Base-by-base conservation (phyloP, 495 filamentous ascomycete species). In the Annulohypoxylon nitens region DNA sequence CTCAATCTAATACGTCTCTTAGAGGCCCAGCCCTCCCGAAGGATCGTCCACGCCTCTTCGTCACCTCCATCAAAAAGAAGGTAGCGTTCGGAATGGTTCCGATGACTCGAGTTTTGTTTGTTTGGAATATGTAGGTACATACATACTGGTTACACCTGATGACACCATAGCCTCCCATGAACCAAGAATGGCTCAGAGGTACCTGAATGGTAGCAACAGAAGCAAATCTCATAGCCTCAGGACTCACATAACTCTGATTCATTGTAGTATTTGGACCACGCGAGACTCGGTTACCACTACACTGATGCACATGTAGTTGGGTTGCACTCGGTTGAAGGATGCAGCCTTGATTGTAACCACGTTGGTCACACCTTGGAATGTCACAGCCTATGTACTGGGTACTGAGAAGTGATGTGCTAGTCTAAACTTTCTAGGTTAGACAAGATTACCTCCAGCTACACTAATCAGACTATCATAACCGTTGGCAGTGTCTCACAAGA, bases 281-380 rank as follows among this genome's bases (percentile, higher is more conserved):
- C 23, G 23, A 34, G 53, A 4, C 53, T 37, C 33, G 26, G 14
- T 10, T 25, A 25, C 30, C 25, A 30, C 12, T 34, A 65, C 43
- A 14, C 16, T 65, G n/a, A 55, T 65, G 51, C 39, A 47, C 65
- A 68, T 61, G 57, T 68, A 36, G 9, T 25, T 26, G 34, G 45
- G 57, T 61, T 25, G 41, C 60, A 59, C 20, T 34, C 30, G 51
- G 26, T 39, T 34, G 67, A 48, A 70, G 59, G 67, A 57, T 70
- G 67, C 58, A 48, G 45, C 34, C 8, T 45, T 54, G 9, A 26
- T 20, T 64, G 59, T 39, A 59, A 63, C 59, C 39, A 30, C 26
- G 25, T 26, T 64, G 39, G 50, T 37, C 51, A 63, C 58, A 34
- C 26, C 26, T 50, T 11, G 37, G 23, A 50, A 45, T 47, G 55